A percentile compares a stretch with the other conserved stretches of the same genome.
Evolutionary conservation across 768 basidiomycete species (phyloP).

Genomic region (Lactarius pseudohatsudake): DNA sequence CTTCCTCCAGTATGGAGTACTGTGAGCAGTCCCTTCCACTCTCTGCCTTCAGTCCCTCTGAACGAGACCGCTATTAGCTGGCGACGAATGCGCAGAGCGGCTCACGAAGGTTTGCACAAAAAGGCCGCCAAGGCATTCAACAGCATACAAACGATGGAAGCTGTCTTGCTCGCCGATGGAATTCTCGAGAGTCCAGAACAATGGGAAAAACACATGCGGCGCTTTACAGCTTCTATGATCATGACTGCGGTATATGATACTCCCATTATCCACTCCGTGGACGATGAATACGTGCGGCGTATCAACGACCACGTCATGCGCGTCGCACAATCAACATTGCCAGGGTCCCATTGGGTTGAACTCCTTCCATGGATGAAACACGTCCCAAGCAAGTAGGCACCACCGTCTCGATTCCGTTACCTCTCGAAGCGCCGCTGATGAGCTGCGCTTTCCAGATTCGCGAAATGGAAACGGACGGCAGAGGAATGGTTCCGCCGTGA

Average conservation of each 20-base stretch:
- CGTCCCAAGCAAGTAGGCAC: conserved; percentile 24
- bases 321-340: conserved; percentile 17
- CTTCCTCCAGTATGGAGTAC: conserved; percentile 23
- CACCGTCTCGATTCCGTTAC: background rate
- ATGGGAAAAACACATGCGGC: conserved; percentile 27
- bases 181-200: conserved; percentile 18
- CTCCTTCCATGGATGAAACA: conserved; percentile 28
- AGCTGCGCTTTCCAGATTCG: conserved; percentile 16
- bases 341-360: conserved; percentile 26
- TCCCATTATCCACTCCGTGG: conserved; percentile 20
- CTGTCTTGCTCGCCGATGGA: conserved; percentile 20
- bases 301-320: conserved; percentile 27
- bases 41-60: background rate
- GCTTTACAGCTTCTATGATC: conserved; percentile 28
- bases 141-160: conserved; percentile 21
- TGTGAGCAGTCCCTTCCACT: conserved; percentile 12
- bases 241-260: conserved; percentile 27
- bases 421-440: background rate
- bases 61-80: conserved; percentile 15
- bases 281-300: conserved; percentile 16
- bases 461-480: conserved; percentile 28
- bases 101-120: conserved; percentile 28
- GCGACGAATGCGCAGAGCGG: conserved; percentile 24
- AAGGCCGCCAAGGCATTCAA: conserved; percentile 23
- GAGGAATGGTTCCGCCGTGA: conserved; percentile 26